A percentile compares a stretch with the other conserved stretches of the same genome.
Conservation (phyloP, 257 asterid genomes). For the Voacanga thouarsii region DNA sequence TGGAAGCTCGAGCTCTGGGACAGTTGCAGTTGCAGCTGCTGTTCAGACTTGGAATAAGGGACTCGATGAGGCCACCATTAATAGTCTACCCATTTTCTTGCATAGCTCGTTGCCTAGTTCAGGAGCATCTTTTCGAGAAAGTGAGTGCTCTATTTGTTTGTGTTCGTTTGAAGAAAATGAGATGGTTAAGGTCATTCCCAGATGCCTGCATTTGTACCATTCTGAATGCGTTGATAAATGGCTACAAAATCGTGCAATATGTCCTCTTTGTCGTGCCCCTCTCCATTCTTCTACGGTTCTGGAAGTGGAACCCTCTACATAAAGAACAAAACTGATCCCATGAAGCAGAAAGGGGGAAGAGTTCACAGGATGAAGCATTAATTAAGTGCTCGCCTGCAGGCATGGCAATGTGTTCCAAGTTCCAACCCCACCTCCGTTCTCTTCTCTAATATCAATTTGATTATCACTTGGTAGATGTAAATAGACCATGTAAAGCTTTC, state of each 20-base stretch:
- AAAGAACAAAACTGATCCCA: background rate
- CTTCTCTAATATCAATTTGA: background rate
- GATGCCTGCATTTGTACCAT: slow-evolving; percentile 23
- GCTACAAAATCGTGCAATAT: slow-evolving; percentile 19
- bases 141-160: slow-evolving; percentile 28
- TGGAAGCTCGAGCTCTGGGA: background rate
- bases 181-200: slow-evolving; percentile 19
- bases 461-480: background rate
- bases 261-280: slow-evolving; percentile 31
- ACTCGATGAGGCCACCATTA: slow-evolving; percentile 20
- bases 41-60: background rate
- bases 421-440: background rate
- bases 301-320: background rate
- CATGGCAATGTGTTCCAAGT: background rate
- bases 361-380: background rate
- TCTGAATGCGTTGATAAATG: slow-evolving; percentile 26
- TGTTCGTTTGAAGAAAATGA: slow-evolving; percentile 24
- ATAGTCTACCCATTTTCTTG: slow-evolving; percentile 24
- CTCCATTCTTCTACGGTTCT: slow-evolving; percentile 4
- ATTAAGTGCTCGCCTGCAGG: too few species aligned
- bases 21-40: background rate
- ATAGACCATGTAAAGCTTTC: background rate
- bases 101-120: slow-evolving; percentile 1
- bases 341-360: background rate
- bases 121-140: background rate